These are phyloP conservation scores for Talaromyces sp. DNA, from an alignment of 2,329 filamentous ascomycete species.

Conservation along the genomic window DNA sequence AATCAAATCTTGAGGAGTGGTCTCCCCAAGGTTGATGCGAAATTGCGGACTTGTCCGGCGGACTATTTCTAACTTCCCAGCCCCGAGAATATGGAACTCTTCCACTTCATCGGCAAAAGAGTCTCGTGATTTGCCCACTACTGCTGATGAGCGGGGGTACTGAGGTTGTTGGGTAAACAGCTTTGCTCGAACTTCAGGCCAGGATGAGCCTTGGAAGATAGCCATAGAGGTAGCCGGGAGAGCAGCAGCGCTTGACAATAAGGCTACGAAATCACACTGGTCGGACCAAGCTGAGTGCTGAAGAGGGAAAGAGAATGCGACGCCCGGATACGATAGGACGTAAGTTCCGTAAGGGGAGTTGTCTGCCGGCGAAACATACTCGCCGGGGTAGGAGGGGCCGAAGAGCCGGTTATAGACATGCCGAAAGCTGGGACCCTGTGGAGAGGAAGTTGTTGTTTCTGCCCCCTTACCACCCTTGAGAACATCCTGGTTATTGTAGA, in stretches of 20 bases:
- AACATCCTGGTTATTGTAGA: slow-evolving; percentile 80
- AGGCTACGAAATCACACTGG: slow-evolving; percentile 76
- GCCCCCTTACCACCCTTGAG: slow-evolving; percentile 57
- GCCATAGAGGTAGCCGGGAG: slow-evolving; percentile 83
- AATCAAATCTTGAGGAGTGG: slow-evolving; percentile 87
- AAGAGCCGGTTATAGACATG: slow-evolving; percentile 93
- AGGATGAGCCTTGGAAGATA: slow-evolving; percentile 86
- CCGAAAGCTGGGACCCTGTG: slow-evolving; percentile 73
- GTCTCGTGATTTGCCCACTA: slow-evolving; percentile 73
- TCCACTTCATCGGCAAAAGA: slow-evolving; percentile 87
- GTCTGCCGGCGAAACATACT: slow-evolving; percentile 72
- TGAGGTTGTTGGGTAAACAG: slow-evolving; percentile 76
- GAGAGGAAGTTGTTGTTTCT: slow-evolving; percentile 31
- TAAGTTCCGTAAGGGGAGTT: slow-evolving; percentile 70
- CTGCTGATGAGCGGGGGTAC: slow-evolving; percentile 71
- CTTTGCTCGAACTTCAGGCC: slow-evolving; percentile 76
- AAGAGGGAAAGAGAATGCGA: slow-evolving; percentile 89
- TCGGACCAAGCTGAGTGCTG: slow-evolving; percentile 73
- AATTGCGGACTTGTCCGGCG: slow-evolving; percentile 69
- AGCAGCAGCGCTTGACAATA: slow-evolving; percentile 77
- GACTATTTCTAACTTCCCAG: slow-evolving; percentile 75
- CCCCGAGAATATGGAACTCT: slow-evolving; percentile 73
- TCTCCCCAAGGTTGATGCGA: slow-evolving; percentile 77
- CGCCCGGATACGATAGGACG: slow-evolving; percentile 88
- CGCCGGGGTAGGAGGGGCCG: slow-evolving; percentile 89